Evolutionary conservation across 2,329 filamentous ascomycete genomes (phyloP).

Genomic region (Penicillium sp.): DNA sequence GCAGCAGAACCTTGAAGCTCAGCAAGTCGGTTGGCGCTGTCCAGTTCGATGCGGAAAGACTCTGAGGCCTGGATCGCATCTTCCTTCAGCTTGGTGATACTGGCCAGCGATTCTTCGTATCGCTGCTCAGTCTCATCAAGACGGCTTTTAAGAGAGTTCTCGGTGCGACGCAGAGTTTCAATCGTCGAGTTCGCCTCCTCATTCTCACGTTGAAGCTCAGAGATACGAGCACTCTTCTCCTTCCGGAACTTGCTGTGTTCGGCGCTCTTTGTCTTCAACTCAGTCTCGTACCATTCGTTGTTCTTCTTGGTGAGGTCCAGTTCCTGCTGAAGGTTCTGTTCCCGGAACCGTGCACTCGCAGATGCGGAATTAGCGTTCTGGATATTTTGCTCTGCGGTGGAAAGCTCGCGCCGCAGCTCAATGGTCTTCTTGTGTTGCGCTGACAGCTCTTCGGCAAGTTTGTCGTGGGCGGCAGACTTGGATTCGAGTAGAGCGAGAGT

Average conservation of each 20-base stretch:
- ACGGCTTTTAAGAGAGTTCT: slow-evolving; percentile 75
- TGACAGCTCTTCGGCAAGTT: slow-evolving; percentile 79
- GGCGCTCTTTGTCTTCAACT: slow-evolving; percentile 83
- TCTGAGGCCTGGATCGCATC: slow-evolving; percentile 78
- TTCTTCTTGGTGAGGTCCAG: slow-evolving; percentile 84
- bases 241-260: slow-evolving; percentile 90
- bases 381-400: slow-evolving; percentile 75
- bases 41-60: slow-evolving; percentile 81
- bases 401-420: slow-evolving; percentile 78
- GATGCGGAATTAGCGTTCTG: slow-evolving; percentile 78
- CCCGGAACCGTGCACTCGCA: slow-evolving; percentile 81
- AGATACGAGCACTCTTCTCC: slow-evolving; percentile 86
- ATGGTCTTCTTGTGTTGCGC: slow-evolving; percentile 86
- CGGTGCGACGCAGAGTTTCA: slow-evolving; percentile 74
- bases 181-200: slow-evolving; percentile 78
- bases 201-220: slow-evolving; percentile 81
- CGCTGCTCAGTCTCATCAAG: slow-evolving; percentile 82
- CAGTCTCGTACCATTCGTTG: slow-evolving; percentile 88
- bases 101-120: slow-evolving; percentile 77
- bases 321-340: slow-evolving; percentile 87
- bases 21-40: slow-evolving; percentile 74
- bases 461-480: slow-evolving; percentile 82
- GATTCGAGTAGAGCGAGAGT: slow-evolving; percentile 85
- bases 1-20: slow-evolving; percentile 65
- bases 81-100: slow-evolving; percentile 82